Percentiles rank a stretch among this genome's conserved stretches.
phyloP scores from a whole-genome alignment of 257 asterid genomes.

The Gynochthodes officinalis region DNA sequence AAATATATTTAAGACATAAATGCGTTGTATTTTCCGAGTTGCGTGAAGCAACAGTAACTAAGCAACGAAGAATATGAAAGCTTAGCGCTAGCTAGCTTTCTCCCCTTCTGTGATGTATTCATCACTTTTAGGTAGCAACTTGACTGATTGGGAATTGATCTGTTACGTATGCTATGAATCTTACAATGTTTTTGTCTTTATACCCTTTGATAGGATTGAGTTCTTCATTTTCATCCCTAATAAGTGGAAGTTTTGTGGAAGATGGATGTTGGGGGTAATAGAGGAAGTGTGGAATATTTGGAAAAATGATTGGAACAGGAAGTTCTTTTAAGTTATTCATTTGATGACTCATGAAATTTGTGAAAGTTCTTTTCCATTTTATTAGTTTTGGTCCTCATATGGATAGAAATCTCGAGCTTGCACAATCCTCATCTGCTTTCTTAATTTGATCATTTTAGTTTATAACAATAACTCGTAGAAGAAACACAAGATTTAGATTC shows the following conservation, averaged over 20 bases:
- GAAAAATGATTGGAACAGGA: neutral
- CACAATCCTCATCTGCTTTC: too few relatives aligned
- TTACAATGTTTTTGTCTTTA: neutral
- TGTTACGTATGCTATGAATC: neutral
- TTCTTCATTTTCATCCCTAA: neutral
- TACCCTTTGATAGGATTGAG: neutral
- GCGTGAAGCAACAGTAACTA: slow-evolving; percentile 4
- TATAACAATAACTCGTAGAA: neutral
- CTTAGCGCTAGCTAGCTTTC: too few relatives aligned
- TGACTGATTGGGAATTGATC: neutral
- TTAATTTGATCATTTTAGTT: too few relatives aligned
- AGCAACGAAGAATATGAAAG: too few relatives aligned
- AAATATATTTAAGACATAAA: neutral
- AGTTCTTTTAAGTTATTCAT: neutral
- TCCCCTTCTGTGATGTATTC: neutral
- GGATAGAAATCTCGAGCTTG: too few relatives aligned
- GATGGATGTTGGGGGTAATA: neutral
- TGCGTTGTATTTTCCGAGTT: neutral
- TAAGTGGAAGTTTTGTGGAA: slow-evolving; percentile 17
- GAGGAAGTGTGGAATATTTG: neutral
- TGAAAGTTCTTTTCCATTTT: neutral
- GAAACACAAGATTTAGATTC: neutral
- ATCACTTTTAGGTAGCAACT: neutral
- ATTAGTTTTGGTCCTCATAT: too few relatives aligned
- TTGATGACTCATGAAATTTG: neutral